phyloP scores from a whole-genome alignment of 2,329 filamentous ascomycete species.

The Pseudogymnoascus sp. region DNA sequence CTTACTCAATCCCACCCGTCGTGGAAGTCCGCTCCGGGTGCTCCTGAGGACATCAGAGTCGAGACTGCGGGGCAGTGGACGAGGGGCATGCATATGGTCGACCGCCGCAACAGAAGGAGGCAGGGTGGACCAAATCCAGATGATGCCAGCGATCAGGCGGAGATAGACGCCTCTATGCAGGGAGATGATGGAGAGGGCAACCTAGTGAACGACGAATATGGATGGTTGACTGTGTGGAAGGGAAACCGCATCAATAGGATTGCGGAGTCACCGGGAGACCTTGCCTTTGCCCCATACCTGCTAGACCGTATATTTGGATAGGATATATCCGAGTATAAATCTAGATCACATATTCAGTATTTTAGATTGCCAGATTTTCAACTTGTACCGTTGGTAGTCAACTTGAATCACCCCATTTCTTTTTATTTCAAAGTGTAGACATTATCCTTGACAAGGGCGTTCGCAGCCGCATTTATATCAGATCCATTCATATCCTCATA shows the following conservation, averaged over 20 bases:
- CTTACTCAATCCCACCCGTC: constrained; percentile 51
- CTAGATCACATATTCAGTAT: not conserved
- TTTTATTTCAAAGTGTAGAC: not conserved
- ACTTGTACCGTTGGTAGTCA: not conserved
- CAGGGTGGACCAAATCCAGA: constrained; percentile 35
- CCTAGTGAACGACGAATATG: constrained; percentile 61
- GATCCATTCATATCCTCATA: constrained; percentile 14
- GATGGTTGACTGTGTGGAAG: constrained; percentile 66
- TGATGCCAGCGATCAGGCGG: constrained; percentile 30
- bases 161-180: constrained; percentile 23
- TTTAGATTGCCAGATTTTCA: not conserved
- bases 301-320: constrained; percentile 57
- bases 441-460: not conserved
- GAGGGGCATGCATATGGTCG: constrained; percentile 79
- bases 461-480: not conserved
- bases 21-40: constrained; percentile 50
- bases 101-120: constrained; percentile 57
- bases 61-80: constrained; percentile 95
- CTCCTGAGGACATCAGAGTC: constrained; percentile 74
- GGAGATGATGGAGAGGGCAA: constrained; percentile 40
- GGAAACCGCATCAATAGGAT: constrained; percentile 79
- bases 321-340: not conserved
- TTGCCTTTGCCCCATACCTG: constrained; percentile 58
- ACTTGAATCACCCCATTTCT: not conserved
- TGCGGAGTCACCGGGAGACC: constrained; percentile 59